phyloP scores from a whole-genome alignment of 2,329 filamentous ascomycete genomes.

The Macroventuria anomochaeta region DNA sequence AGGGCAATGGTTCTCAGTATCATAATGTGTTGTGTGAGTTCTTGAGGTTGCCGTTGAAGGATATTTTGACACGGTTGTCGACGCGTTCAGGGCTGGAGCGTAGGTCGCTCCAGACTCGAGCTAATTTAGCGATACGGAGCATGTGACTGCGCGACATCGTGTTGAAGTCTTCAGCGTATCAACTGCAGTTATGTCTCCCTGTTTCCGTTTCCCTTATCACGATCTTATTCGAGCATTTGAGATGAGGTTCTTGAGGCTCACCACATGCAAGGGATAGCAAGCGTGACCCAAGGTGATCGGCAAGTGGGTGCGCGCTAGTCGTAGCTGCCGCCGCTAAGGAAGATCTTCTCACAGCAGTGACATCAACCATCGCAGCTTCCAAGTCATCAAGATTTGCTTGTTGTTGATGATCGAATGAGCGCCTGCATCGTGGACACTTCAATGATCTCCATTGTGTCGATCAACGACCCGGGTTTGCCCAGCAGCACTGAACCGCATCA shows the following conservation, averaged over 20 bases:
- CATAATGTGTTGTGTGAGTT: constrained; percentile 17
- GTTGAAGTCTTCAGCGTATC: not conserved
- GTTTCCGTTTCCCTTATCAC: too few relatives aligned
- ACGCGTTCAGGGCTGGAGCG: not conserved
- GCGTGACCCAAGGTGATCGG: not conserved
- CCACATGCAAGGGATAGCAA: not conserved
- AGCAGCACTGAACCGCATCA: too few relatives aligned
- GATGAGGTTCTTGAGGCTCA: not conserved
- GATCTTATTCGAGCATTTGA: too few relatives aligned
- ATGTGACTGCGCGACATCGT: constrained; percentile 1
- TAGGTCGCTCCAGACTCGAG: constrained; percentile 9
- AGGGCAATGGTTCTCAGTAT: constrained; percentile 12
- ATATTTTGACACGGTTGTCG: constrained; percentile 21
- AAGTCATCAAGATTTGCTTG: not conserved
- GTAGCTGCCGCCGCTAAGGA: constrained; percentile 15
- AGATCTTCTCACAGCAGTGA: constrained; percentile 8
- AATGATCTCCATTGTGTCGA: too few relatives aligned
- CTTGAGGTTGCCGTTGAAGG: not conserved
- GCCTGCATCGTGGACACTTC: too few relatives aligned
- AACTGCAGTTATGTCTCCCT: not conserved
- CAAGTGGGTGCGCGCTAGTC: not conserved
- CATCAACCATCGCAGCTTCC: constrained; percentile 7
- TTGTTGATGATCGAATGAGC: not conserved
- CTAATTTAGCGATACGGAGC: constrained; percentile 15
- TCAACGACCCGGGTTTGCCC: too few relatives aligned